phyloP scores from a whole-genome alignment of 345 rosid species.

The Chamaenerion angustifolium region DNA sequence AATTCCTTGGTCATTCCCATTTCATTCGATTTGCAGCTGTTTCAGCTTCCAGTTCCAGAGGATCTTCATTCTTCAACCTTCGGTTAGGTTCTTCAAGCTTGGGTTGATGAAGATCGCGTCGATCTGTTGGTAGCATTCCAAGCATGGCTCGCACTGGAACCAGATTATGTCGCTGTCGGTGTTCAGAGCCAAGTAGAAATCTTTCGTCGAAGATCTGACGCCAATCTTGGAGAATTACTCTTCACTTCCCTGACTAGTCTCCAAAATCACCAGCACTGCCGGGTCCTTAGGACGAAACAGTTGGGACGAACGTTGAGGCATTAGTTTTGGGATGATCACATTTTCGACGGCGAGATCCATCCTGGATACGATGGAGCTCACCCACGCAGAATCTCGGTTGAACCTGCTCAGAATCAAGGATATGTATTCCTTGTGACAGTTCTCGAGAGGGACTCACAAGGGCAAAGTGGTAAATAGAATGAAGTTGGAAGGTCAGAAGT shows the following conservation, averaged over 20 bases:
- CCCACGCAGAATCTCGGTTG: constrained; percentile 67
- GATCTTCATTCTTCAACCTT: too few species aligned
- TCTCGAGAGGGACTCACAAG: constrained; percentile 40
- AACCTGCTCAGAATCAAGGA: constrained; percentile 46
- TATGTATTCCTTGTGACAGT: constrained; percentile 42
- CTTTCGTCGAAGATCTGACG: constrained; percentile 56
- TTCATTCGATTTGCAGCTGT: too few species aligned
- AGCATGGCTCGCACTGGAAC: constrained; percentile 78
- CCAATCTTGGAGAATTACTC: constrained; percentile 85
- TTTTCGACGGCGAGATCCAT: constrained; percentile 33
- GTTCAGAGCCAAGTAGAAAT: constrained; percentile 21
- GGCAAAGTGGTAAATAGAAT: constrained; percentile 35
- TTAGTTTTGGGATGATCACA: constrained; percentile 32
- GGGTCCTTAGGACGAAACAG: constrained; percentile 34
- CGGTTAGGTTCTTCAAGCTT: too few species aligned
- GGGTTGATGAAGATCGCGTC: constrained; percentile 78
- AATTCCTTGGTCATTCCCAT: too few species aligned
- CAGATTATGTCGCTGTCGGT: constrained; percentile 72
- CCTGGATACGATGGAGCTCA: constrained; percentile 24
- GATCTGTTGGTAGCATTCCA: constrained; percentile 70
- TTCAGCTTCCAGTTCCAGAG: too few species aligned
- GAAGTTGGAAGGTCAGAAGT: constrained; percentile 21
- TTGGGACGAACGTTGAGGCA: constrained; percentile 21
- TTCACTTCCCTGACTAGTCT: constrained; percentile 69
- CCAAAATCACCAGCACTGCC: constrained; percentile 59